Base-by-base conservation (phyloP, 2,329 filamentous ascomycete species). In the Shiraia sp. region DNA sequence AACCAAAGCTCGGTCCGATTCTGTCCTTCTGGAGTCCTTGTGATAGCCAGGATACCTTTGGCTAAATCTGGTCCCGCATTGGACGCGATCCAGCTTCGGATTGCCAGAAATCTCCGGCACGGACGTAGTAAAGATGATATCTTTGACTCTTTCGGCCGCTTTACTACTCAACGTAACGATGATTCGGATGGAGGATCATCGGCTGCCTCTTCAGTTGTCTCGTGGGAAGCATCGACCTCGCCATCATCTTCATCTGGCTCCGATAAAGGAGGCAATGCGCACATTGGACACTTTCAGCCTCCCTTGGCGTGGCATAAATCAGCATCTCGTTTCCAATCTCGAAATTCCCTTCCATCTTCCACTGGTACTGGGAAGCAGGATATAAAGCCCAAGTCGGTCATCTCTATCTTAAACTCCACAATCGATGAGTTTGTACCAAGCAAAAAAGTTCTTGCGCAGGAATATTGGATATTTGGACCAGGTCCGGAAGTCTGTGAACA, bases 391-490 rank as follows among this genome's bases (percentile, higher is more conserved):
- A 87, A 85, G 54, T 90, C 91, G 48, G 75, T 87, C 15, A 73
- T 97, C 14, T 83, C 83, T 1, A 82, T 96, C 27, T 79, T 91
- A 58, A 79, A 89, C 25, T 54, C 58, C 49, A 45, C 57, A 48
- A 66, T 95, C 17, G 79, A 81, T 8, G 74, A 80, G 33, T 67
- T 90, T 10, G 72, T 96, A n/a, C 91, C 91, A 0, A 87, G 88
- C 2, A 93, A 90, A 65, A 79, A 79, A 45, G 78, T 83, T 40
- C 79, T 96, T 47, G 93, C 90, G 2, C 75, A 82, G 42, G 81
- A 87, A 52, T 99, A 97, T 68, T 80, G 79, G 16, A 87, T 96
- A 10, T 91, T 93, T 64, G 90, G 90, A 3, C 83, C 90, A 47
- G 86, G 87, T 1, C 80, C 83, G n/a, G 80, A 86, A 26, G 83